A percentile compares a stretch with the other conserved stretches of the same genome.
phyloP scores from a whole-genome alignment of 331 rosid genomes.

The Pyracantha coccinea region DNA sequence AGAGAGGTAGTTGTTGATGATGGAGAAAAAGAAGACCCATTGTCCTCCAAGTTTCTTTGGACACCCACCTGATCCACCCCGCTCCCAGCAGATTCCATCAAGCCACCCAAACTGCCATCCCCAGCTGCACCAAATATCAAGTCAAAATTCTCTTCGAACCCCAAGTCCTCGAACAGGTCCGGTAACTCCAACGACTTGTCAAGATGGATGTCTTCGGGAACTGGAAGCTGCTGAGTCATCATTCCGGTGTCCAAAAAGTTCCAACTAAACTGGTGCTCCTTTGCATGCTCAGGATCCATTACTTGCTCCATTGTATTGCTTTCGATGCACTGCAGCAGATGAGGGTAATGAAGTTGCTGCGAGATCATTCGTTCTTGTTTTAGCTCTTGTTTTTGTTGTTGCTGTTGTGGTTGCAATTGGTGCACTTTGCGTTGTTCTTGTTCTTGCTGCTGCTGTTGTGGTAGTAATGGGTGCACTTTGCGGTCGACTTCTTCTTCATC shows the following conservation, averaged over 20 bases:
- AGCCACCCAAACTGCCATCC: conserved; percentile 21
- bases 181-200: conserved; percentile 21
- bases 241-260: conserved; percentile 37
- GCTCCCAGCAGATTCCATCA: conserved; percentile 22
- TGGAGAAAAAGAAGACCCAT: conserved; percentile 36
- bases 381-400: too few species aligned
- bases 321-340: conserved; percentile 25
- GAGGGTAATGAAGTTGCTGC: conserved; percentile 4
- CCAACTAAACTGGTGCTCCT: conserved; percentile 40
- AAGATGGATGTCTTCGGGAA: conserved; percentile 26
- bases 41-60: conserved; percentile 14
- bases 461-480: conserved; percentile 7
- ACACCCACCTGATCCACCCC: conserved; percentile 19
- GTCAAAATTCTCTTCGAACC: conserved; percentile 63
- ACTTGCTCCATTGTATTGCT: conserved; percentile 12
- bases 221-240: conserved; percentile 21
- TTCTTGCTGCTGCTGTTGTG: neutral
- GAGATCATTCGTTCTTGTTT: neutral
- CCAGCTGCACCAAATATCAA: conserved; percentile 27
- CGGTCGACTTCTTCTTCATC: conserved; percentile 6
- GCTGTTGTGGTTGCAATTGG: conserved; percentile 8
- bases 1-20: conserved; percentile 51
- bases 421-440: conserved; percentile 1
- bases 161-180: conserved; percentile 33
- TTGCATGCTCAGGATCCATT: conserved; percentile 25